These are phyloP conservation scores for Mycena polygramma DNA, from an alignment of 768 basidiomycete genomes.

Conservation along the genomic window DNA sequence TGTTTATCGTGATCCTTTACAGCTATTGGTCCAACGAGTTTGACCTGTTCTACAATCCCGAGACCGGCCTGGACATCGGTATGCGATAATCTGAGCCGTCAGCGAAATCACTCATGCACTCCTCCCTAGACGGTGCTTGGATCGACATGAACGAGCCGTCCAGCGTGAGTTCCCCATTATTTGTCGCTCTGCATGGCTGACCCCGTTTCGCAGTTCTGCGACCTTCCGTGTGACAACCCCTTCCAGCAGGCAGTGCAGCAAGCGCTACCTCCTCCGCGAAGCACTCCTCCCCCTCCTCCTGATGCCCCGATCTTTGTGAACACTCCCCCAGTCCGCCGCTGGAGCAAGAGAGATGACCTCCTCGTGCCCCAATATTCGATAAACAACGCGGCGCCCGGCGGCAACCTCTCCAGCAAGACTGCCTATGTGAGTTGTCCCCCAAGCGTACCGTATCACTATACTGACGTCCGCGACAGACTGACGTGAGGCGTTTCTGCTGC, in stretches of 20 bases:
- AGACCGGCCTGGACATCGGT: constrained; percentile 72
- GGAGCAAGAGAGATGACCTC: constrained; percentile 50
- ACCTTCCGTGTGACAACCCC: constrained; percentile 71
- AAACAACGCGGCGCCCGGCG: constrained; percentile 63
- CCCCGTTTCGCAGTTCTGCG: constrained; percentile 65
- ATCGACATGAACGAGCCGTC: constrained; percentile 84
- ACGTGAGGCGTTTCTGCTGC: too few relatives aligned
- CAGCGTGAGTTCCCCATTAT: constrained; percentile 56
- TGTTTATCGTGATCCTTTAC: constrained; percentile 1
- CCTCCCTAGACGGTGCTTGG: constrained; percentile 66
- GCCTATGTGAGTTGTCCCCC: constrained; percentile 49
- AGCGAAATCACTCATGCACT: neutral
- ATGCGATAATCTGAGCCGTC: constrained; percentile 74
- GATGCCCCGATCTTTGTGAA: constrained; percentile 65
- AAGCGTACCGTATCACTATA: too few relatives aligned
- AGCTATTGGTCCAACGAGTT: constrained; percentile 79
- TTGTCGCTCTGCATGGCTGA: constrained; percentile 3
- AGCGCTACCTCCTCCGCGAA: constrained; percentile 66
- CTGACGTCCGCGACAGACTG: too few relatives aligned
- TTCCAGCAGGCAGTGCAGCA: constrained; percentile 67
- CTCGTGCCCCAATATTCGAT: constrained; percentile 71
- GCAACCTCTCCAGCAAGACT: constrained; percentile 66
- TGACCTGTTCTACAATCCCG: constrained; percentile 64
- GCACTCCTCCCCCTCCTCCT: constrained; percentile 63
- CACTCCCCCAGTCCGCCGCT: constrained; percentile 26